Base-by-base conservation (phyloP, 2,329 filamentous ascomycete species). In the Hypoxylon sp. region DNA sequence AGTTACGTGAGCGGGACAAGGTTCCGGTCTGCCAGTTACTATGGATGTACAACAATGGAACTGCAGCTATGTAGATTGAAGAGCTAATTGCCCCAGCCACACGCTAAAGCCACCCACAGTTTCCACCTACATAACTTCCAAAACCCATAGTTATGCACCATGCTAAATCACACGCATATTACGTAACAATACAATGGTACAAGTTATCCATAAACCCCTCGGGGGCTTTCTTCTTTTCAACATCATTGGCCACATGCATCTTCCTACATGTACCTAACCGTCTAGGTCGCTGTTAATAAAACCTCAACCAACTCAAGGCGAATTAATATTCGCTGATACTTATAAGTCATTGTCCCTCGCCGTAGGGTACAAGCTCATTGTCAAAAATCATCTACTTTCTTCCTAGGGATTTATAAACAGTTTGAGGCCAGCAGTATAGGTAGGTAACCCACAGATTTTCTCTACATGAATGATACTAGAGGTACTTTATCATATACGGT, bases 1-100 rank as follows among this genome's bases (percentile, higher is more conserved):
- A 33, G 62, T 71, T 69, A 71, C 55, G 66, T 71, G 59, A 71
- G 68, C 66, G 62, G 67, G 53, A 64, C 59, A 44, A 58, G 33
- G 53, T 53, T 31, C 29, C 29, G 29, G 29, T 31, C 29, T 9
- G 29, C 29, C 26, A 26, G 26, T 26, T 4, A 11, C 54, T 22
- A 22, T n/a, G n/a, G n/a, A n/a, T 52, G 29, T 57, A 35, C 35
- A 47, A 17, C 59, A 19, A 22, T 22, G 19, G 19, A 60, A 29
- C 26, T 39, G 17, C 44, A 59, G 57, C 57, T 59, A n/a, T n/a
- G n/a, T n/a, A 65, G 42, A 17, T 6, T 31, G 29, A 6, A 50
- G 35, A 42, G 52, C 53, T 51, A 44, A 37, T 17, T 17, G 22
- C 29, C 19, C 29, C 22, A 59, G 57, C 55, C 55, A 65, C 57